A percentile compares a stretch with the other conserved stretches of the same genome.
Conservation (phyloP, 2,329 filamentous ascomycete genomes). For the Metarhizium guizhouense region DNA sequence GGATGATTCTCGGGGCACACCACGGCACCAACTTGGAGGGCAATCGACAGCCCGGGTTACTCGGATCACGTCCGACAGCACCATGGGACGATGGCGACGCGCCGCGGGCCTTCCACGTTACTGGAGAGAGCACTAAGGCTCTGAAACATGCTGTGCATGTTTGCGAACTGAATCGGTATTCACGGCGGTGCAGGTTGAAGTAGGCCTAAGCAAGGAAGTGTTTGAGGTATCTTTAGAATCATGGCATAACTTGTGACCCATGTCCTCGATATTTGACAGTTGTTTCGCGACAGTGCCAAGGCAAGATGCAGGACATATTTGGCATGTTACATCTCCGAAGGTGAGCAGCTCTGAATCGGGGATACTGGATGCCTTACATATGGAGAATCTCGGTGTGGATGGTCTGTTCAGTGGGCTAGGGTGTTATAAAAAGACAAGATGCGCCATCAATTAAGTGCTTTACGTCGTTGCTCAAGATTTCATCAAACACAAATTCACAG, state of each 20-base stretch:
- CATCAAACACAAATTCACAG: too few relatives aligned
- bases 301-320: background rate
- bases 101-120: background rate
- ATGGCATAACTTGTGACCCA: background rate
- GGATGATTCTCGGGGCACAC: background rate
- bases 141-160: background rate
- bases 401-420: too few relatives aligned
- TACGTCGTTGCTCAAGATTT: too few relatives aligned
- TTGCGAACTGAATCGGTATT: background rate
- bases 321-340: background rate
- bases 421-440: too few relatives aligned
- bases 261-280: background rate
- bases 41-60: background rate
- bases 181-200: background rate
- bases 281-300: background rate
- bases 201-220: background rate
- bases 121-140: background rate
- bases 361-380: background rate
- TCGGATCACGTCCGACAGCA: background rate
- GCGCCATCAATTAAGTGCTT: too few relatives aligned
- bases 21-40: background rate
- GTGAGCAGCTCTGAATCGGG: background rate
- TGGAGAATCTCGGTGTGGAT: too few relatives aligned
- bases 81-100: background rate
- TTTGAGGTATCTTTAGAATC: conserved; percentile 4